Base-by-base conservation (phyloP, 805 yeast genomes). In the Candida golubevii region DNA sequence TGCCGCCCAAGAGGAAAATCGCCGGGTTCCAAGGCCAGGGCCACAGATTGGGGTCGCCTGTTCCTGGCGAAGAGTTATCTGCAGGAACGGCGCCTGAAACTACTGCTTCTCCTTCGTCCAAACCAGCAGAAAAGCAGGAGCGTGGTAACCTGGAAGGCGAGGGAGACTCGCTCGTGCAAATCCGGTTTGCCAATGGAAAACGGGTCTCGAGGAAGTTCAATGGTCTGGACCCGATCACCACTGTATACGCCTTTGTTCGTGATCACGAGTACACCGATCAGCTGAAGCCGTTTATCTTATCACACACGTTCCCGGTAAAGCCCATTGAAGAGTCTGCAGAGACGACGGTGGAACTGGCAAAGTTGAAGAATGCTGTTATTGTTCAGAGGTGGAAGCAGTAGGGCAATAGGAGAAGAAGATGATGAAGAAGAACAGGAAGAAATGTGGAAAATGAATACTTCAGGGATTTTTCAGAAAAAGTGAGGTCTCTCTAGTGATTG, bases 11-110 rank as follows among this genome's bases (percentile, higher is more conserved):
- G 66, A 63, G 68, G 46, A 63, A 62, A 41, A 63, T 73, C 11
- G 84, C 81, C 8, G 95, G 95, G 0, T 88, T 85, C 59, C 67
- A 61, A 12, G 98, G 98, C 4, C 58, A 65, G 1, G 98, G 99
- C 14, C 83, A 82, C 42, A 75, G 98, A 56, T 71, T 91, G 45
- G 99, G 99, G 1, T 83, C 95, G 1, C 93, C 95, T 1, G 84
- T 87, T 15, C 93, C 95, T 0, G 87, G 89, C 0, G 93, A 85
- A 40, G 39, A 38, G 4, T 18, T 38, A 12, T 39, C 52, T 11
- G 30, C 42, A 1, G 44, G 48, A 11, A 8, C 41, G 1, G 40
- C 46, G 12, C 43, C 46, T 7, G 53, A 54, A 26, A 44, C 23
- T 18, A 50, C 14, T 48, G 55, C 31, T 52, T 48, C 18, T 50